These are phyloP conservation scores for Lentinula sp. DNA, from an alignment of 768 basidiomycete genomes.

Conservation along the genomic window DNA sequence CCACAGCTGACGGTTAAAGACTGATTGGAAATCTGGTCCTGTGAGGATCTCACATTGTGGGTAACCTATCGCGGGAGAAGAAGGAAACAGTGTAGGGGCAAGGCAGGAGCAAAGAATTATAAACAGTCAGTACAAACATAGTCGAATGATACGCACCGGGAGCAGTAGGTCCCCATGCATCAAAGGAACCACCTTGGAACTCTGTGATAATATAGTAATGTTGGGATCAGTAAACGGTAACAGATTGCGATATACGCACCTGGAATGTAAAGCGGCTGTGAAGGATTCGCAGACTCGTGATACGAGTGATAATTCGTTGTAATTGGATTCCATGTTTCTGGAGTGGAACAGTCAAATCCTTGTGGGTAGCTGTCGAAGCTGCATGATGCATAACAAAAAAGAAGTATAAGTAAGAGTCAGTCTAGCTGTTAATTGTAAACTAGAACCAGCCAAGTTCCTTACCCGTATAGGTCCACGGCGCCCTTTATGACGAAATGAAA, in stretches of 20 bases:
- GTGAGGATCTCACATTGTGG: constrained; percentile 59
- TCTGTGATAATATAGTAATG: constrained; percentile 12
- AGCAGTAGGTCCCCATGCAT: constrained; percentile 74
- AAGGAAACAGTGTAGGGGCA: too few species aligned
- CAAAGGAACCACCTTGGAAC: constrained; percentile 74
- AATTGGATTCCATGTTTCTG: constrained; percentile 60
- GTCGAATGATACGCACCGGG: constrained; percentile 38
- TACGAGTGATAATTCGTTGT: constrained; percentile 59
- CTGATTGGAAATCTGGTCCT: constrained; percentile 69
- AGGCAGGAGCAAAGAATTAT: not conserved
- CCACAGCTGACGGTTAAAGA: constrained; percentile 76
- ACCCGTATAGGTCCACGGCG: constrained; percentile 75
- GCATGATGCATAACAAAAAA: not conserved
- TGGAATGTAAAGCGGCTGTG: constrained; percentile 69
- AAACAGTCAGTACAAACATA: constrained; percentile 4
- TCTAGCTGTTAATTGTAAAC: not conserved
- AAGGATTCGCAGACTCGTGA: constrained; percentile 43
- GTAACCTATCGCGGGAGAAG: constrained; percentile 40
- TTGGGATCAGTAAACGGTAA: too few species aligned
- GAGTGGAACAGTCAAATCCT: constrained; percentile 76
- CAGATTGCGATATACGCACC: constrained; percentile 25
- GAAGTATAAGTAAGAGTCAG: not conserved
- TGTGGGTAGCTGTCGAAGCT: constrained; percentile 72
- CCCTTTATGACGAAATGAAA: constrained; percentile 31
- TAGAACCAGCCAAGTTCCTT: constrained; percentile 6